phyloP scores from a whole-genome alignment of 208 protist species.

The Leptomonas pyrrhocoris region DNA sequence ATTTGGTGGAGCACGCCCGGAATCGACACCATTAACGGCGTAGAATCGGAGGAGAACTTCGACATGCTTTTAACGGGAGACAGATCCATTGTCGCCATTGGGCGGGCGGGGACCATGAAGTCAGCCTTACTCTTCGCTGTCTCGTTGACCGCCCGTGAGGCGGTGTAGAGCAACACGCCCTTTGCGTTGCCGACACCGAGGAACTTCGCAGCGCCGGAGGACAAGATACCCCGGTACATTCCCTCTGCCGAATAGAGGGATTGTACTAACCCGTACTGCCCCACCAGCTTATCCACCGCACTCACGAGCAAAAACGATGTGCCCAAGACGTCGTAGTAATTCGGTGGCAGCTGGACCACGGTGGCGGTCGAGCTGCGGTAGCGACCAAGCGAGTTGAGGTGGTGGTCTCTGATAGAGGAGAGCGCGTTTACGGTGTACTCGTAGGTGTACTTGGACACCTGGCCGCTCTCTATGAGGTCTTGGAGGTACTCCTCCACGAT shows the following conservation, averaged over 20 bases:
- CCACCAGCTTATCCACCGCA: constrained; percentile 13
- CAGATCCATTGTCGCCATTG: constrained; percentile 32
- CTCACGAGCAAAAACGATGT: constrained; percentile 39
- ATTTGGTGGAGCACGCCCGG: constrained; percentile 13
- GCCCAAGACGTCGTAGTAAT: constrained; percentile 66
- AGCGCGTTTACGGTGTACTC: neutral
- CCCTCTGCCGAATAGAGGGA: constrained; percentile 49
- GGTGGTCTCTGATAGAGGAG: neutral
- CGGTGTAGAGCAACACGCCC: constrained; percentile 11
- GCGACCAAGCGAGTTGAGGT: constrained; percentile 43
- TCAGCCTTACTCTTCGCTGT: neutral
- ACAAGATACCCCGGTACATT: constrained; percentile 47
- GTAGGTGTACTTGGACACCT: constrained; percentile 23
- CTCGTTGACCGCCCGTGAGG: neutral
- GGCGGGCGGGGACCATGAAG: constrained; percentile 7
- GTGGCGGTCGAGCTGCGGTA: constrained; percentile 9
- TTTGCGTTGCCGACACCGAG: constrained; percentile 21
- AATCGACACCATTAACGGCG: constrained; percentile 23
- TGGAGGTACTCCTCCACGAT: constrained; percentile 10
- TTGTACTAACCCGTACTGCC: constrained; percentile 42
- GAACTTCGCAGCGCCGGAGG: constrained; percentile 30
- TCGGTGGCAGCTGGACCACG: constrained; percentile 47
- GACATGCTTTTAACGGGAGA: constrained; percentile 23
- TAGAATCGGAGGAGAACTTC: constrained; percentile 25
- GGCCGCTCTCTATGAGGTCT: constrained; percentile 1